Base-by-base conservation (phyloP, 208 protist genomes). In the Leishmania major region DNA sequence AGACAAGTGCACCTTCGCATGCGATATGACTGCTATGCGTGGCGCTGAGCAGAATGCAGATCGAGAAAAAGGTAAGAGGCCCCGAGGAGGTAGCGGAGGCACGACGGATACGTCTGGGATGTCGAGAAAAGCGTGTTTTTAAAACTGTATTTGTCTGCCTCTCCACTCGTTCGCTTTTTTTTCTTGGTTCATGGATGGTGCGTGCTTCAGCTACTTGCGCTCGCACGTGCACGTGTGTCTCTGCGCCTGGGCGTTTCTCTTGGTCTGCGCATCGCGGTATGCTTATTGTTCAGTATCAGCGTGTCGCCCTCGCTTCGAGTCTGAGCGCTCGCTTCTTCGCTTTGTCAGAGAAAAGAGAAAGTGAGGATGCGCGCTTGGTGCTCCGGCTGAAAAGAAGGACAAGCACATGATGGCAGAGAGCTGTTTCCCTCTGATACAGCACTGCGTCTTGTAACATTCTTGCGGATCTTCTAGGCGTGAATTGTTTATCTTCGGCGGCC, bases 391-490 rank as follows among this genome's bases (percentile, higher is more conserved):
- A 73, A 73, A 31, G 22, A 47, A 31, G 43, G 69, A 15, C 67
- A 51, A 28, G 1, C 28, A 15, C 45, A 19, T 51, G 43, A 31
- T 51, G 10, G 2, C 35, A n/a, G 69, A 13, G 4, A 45, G 51
- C 35, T 77, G n/a, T 2, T 25, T 40, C 19, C 15, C 35, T 62
- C 35, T n/a, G 7, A n/a, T 62, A 43, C 25, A 22, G 22, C 60
- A 28, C 17, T 62, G 51, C 8, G 73, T 77, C 51, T 57, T 31
- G 19, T 15, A 6, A 2, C 15, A 19, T 51, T 25, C 2, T 13
- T 31, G 19, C 43, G 49, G 19, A n/a, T 53, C 43, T 53, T 77
- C 73, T 77, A 76, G 82, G 80, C 31, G 31, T 60, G 66, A 45
- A 35, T 49, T 71, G 35, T 5, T 5, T 35, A 4, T 43, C 35